A percentile compares a stretch with the other conserved stretches of the same genome.
phyloP scores from a whole-genome alignment of 192 early-diverging fungal genomes.

The Linnemannia elongata region DNA sequence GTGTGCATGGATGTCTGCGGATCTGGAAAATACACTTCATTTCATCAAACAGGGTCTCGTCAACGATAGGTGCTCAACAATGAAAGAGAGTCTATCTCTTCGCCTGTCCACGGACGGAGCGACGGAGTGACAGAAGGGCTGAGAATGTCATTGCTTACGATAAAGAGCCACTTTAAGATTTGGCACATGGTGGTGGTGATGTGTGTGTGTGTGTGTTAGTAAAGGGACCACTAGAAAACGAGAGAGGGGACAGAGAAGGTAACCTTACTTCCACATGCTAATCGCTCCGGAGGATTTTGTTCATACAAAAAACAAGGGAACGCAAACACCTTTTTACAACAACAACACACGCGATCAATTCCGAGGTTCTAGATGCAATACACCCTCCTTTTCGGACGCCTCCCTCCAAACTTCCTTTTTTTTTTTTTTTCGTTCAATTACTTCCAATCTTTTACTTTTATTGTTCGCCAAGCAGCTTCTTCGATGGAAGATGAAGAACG shows the following conservation, averaged over 20 bases:
- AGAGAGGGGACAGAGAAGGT: neutral
- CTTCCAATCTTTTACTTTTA: too few species aligned
- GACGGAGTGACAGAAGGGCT: neutral
- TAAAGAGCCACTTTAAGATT: neutral
- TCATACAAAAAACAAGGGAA: neutral
- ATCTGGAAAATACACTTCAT: neutral
- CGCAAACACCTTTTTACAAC: neutral
- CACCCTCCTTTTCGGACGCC: too few species aligned
- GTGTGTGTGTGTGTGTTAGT: too few species aligned
- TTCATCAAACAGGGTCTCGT: neutral
- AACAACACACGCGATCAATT: neutral
- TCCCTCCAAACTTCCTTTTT: too few species aligned
- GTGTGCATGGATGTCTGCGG: neutral
- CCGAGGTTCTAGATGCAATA: neutral
- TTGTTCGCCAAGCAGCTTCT: too few species aligned
- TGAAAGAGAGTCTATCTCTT: neutral
- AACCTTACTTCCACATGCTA: neutral
- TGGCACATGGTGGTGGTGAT: neutral
- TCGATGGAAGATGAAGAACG: too few species aligned
- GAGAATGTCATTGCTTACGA: neutral
- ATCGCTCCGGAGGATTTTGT: neutral
- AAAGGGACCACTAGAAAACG: constrained; percentile 1
- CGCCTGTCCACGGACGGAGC: too few species aligned
- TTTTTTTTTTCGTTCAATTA: too few species aligned
- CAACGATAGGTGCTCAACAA: neutral